Base-by-base conservation (phyloP, 2,329 filamentous ascomycete species). In the Hypomyces rosellus region DNA sequence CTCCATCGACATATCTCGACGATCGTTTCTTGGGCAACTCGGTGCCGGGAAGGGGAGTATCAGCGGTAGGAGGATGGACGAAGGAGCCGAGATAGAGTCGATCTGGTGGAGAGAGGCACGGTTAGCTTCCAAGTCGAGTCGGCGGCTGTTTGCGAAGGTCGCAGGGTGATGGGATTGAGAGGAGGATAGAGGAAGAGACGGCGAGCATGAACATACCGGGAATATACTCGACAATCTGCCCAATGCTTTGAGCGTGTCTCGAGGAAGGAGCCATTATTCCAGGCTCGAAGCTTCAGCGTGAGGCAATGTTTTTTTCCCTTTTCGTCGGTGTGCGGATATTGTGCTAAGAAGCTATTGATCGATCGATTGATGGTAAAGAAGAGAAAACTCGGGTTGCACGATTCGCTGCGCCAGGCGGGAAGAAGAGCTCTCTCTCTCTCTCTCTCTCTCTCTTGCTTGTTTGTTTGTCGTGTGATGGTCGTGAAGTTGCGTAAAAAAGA, bases 21-120 rank as follows among this genome's bases (percentile, higher is more conserved):
- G 62, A 59, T 58, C 69, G 65, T 58, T 70, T 71, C 54, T 61
- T 65, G 20, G 86, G 59, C 81, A 81, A 76, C 90, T 95, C 70
- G 49, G 86, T 83, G 69, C 90, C 96, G 44, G 92, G 92, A 66
- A 97, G 96, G 37, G 86, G 79, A 34, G 92, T 96, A 56, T 88
- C 82, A 59, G 84, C 80, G 58, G 85, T 86, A 36, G 93, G 93
- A 44, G 88, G 75, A 58, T 89, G 84, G 48, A 87, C 82, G 69
- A 96, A 99, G 37, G 92, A 91, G 58, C 89, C 93, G 58, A 99
- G 84, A 68, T 97, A 99, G 46, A 99, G 79, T 51, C 92, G 89
- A 73, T 96, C 93, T 96, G 20, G 5, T 20, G 20, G 70, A 52
- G 68, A 59, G 54, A 52, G 56, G 55, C 16, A 40, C 22, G 5